A percentile compares a stretch with the other conserved stretches of the same genome.
Evolutionary conservation across 306 rosid genomes (phyloP).

Genomic region (Argentina anserina): DNA sequence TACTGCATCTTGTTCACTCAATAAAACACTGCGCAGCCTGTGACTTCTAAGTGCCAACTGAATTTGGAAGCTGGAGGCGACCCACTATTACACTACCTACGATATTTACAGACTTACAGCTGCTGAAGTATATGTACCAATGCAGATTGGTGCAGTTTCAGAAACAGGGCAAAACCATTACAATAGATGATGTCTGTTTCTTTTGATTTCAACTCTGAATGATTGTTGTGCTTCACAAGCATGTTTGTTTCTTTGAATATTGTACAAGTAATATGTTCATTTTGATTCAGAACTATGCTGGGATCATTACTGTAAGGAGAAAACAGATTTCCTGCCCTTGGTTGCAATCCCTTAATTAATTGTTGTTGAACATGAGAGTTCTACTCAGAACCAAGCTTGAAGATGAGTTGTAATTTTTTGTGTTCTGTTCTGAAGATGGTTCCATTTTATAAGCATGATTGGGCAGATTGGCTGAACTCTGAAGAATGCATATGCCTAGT

Average conservation of each 20-base stretch:
- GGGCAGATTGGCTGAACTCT: background rate
- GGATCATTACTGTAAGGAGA: background rate
- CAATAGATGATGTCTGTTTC: background rate
- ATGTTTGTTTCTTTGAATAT: background rate
- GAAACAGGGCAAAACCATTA: background rate
- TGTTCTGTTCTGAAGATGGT: background rate
- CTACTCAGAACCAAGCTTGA: background rate
- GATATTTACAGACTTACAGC: background rate
- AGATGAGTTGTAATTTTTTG: background rate
- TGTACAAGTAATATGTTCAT: background rate
- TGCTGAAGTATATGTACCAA: background rate
- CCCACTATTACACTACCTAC: background rate
- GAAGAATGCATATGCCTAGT: too few species aligned
- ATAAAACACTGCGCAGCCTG: background rate
- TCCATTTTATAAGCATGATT: background rate
- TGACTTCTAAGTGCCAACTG: background rate
- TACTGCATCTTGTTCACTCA: background rate
- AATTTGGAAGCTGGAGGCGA: background rate
- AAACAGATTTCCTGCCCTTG: background rate
- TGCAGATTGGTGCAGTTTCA: background rate
- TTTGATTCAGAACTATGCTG: background rate
- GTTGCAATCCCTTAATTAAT: background rate
- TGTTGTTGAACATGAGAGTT: background rate
- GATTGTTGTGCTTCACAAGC: background rate
- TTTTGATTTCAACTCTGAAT: background rate